Evolutionary conservation across 371 early-diverging fungal genomes (phyloP).

Genomic region (Mucor circinelloides): DNA sequence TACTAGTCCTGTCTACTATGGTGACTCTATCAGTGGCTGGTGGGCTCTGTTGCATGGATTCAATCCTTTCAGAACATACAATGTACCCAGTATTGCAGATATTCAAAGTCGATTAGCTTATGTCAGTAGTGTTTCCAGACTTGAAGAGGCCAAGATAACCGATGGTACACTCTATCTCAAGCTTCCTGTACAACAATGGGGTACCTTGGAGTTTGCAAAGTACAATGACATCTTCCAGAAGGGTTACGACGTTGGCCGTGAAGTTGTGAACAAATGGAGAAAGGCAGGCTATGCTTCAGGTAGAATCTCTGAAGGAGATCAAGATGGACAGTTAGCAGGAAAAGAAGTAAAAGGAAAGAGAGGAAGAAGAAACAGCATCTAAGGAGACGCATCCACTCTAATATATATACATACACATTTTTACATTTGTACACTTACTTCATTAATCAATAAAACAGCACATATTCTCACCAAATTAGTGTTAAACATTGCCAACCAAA

Average conservation of each 20-base stretch:
- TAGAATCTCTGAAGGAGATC: slow-evolving; percentile 30
- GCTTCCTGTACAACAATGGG: slow-evolving; percentile 89
- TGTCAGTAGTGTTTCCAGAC: slow-evolving; percentile 88
- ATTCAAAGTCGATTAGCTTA: slow-evolving; percentile 98
- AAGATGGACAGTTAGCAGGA: slow-evolving; percentile 24
- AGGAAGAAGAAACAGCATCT: slow-evolving; percentile 51
- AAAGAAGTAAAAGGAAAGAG: slow-evolving; percentile 52
- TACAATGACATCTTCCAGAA: slow-evolving; percentile 90
- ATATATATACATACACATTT: not conserved
- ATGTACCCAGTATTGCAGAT: slow-evolving; percentile 94
- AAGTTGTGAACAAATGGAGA: slow-evolving; percentile 84
- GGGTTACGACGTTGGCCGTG: slow-evolving; percentile 91
- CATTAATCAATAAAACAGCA: not conserved
- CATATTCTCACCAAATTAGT: too few relatives aligned
- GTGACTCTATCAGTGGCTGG: slow-evolving; percentile 96
- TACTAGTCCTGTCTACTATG: slow-evolving; percentile 83
- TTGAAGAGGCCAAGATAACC: slow-evolving; percentile 88
- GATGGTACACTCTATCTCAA: slow-evolving; percentile 88
- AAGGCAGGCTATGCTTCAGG: slow-evolving; percentile 67
- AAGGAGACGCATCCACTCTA: not conserved
- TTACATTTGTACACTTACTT: not conserved
- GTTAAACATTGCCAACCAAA: not conserved
- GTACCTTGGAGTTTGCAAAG: slow-evolving; percentile 88
- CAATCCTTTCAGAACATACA: slow-evolving; percentile 77
- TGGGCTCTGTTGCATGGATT: slow-evolving; percentile 85